Base-by-base conservation (phyloP, 768 basidiomycete genomes). In the Phylloporus arenicola region DNA sequence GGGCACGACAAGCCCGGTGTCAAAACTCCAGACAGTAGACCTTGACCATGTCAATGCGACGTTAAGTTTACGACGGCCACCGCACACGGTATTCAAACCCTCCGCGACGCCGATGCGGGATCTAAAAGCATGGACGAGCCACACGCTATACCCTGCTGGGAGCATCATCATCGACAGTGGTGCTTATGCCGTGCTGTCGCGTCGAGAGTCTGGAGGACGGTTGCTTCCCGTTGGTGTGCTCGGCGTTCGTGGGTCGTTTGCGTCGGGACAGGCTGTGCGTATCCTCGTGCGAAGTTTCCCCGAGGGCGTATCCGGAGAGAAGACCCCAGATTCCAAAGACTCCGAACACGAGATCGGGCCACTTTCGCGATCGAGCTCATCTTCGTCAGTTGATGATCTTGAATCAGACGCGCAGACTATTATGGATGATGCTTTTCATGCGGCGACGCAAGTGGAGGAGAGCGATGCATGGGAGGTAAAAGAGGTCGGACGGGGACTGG, bases 51-150 rank as follows among this genome's bases (percentile, higher is more conserved):
- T 69, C 30, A 56, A 50, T 17, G 39, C 49, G 24, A 57, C 59
- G 3, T 49, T 63, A 30, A 56, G 61, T 16, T 50, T 69, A 12
- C 55, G 54, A 44, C 72, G 87, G 6, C 94, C 92, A 11, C 82
- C 86, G 0, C 94, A 98, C 62, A 98, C 96, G 2, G 67, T 93
- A 24, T 99, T 99, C 72, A 77, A 79, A 22, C 83, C 92, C 3
- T 82, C 88, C 11, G 52, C 72, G 1, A 66, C 72, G n/a, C 88
- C 91, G 1, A 74, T 89, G 61, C 77, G 80, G 37, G 94, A 96
- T 61, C 78, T 96, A 43, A 95, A 97, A 60, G 83, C 89, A 48
- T 99, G 96, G 96, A 95, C 95, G 25, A 83, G 84, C n/a, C 93
- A 99, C 68, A 97, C 95, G 0, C 75, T 98, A 14, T 83, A 82